Percentiles rank a stretch among this genome's conserved stretches.
Conservation (phyloP, 2,329 filamentous ascomycete species). For the Akanthomyces dipterigenus region DNA sequence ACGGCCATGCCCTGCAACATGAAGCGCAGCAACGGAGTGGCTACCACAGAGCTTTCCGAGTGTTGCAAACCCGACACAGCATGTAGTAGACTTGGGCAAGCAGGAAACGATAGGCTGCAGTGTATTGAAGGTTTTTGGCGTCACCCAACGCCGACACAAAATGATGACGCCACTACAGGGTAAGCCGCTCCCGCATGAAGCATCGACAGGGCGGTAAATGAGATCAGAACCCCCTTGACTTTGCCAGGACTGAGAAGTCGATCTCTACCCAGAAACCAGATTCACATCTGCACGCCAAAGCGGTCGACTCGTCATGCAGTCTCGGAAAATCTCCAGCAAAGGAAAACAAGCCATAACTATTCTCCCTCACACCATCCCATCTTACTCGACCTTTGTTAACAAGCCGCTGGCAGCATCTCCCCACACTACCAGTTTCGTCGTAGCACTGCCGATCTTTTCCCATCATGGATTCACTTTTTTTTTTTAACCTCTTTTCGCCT, state of each 20-base stretch:
- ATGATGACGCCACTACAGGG: background rate
- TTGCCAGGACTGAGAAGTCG: background rate
- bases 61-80: too few species aligned
- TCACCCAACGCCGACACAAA: background rate
- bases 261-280: background rate
- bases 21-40: too few species aligned
- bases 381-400: background rate
- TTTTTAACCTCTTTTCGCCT: background rate
- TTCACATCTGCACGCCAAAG: background rate
- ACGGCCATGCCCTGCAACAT: too few species aligned
- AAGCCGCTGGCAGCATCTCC: background rate
- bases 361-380: background rate
- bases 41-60: too few species aligned
- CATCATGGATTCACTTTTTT: background rate
- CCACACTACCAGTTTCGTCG: background rate
- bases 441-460: conserved; percentile 9
- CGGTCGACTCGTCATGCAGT: background rate
- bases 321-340: background rate
- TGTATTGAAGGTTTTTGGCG: too few species aligned
- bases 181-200: background rate
- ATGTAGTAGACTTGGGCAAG: too few species aligned
- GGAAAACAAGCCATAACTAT: background rate
- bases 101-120: too few species aligned
- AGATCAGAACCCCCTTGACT: background rate
- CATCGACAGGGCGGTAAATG: background rate